These are phyloP conservation scores for Cantharellus anzutake DNA, from an alignment of 768 basidiomycete genomes.

Conservation along the genomic window DNA sequence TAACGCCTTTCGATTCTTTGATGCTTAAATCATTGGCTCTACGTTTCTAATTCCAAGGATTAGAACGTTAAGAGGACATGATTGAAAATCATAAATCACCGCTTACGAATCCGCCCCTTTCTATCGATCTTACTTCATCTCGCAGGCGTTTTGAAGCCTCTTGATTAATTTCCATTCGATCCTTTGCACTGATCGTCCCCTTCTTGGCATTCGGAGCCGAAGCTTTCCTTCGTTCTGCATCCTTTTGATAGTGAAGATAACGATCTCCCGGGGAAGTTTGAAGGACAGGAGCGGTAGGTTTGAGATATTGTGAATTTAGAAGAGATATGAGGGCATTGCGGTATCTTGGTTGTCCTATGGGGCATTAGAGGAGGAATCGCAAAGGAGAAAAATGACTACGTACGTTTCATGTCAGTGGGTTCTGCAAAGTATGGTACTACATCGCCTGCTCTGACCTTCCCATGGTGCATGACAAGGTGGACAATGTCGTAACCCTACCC, in stretches of 20 bases:
- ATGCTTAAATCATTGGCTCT: conserved; percentile 27
- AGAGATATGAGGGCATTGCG: conserved; percentile 47
- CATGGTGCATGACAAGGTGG: conserved; percentile 59
- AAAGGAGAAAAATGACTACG: neutral
- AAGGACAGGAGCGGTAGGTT: conserved; percentile 56
- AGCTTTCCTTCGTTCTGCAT: conserved; percentile 43
- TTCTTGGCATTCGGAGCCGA: conserved; percentile 18
- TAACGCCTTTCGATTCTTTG: conserved; percentile 7
- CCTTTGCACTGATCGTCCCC: conserved; percentile 56
- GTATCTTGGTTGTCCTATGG: conserved; percentile 17
- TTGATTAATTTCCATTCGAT: conserved; percentile 54
- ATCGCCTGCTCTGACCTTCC: conserved; percentile 63
- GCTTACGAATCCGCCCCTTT: conserved; percentile 3
- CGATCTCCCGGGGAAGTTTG: conserved; percentile 70
- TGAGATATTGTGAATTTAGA: conserved; percentile 54
- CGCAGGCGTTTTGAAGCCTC: conserved; percentile 32
- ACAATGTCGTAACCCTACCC: conserved; percentile 50
- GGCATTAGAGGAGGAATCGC: neutral
- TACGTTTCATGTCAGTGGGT: conserved; percentile 39
- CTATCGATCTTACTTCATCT: conserved; percentile 9
- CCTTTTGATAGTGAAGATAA: conserved; percentile 58
- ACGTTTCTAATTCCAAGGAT: conserved; percentile 31
- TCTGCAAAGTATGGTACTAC: conserved; percentile 28
- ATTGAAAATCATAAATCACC: neutral
- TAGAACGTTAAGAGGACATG: conserved; percentile 10